These are phyloP conservation scores for Discostella stelligera DNA, from an alignment of 352 stramenopile genomes.

Conservation along the genomic window DNA sequence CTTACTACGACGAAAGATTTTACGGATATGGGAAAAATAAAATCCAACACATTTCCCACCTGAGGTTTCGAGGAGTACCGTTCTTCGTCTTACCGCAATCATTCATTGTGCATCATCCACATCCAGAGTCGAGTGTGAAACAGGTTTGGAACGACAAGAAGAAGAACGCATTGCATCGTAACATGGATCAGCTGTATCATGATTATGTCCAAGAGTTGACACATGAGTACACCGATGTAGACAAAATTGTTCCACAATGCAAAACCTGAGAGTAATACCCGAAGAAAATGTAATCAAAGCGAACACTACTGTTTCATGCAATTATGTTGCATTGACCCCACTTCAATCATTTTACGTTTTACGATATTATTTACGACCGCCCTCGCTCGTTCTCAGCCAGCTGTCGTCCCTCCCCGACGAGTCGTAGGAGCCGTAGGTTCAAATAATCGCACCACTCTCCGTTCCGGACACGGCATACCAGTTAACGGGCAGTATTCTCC, in stretches of 20 bases:
- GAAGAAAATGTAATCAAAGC: not conserved
- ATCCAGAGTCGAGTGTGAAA: constrained; percentile 80
- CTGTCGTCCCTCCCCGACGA: not conserved
- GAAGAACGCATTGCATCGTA: constrained; percentile 56
- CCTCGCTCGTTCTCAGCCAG: not conserved
- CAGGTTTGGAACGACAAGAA: constrained; percentile 67
- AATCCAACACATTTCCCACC: constrained; percentile 82
- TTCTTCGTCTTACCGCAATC: constrained; percentile 78
- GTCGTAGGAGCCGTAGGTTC: constrained; percentile 41
- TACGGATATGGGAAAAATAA: constrained; percentile 86
- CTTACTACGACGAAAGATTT: constrained; percentile 84
- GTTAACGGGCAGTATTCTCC: constrained; percentile 60
- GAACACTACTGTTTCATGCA: not conserved
- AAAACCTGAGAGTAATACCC: not conserved
- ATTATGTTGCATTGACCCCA: not conserved
- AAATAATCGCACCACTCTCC: constrained; percentile 59
- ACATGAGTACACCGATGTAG: constrained; percentile 38
- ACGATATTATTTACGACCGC: not conserved
- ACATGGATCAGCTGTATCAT: constrained; percentile 75
- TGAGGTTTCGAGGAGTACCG: constrained; percentile 69
- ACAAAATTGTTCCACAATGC: constrained; percentile 32
- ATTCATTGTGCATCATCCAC: constrained; percentile 83
- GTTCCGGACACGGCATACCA: constrained; percentile 57
- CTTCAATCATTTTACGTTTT: not conserved
- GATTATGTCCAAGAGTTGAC: constrained; percentile 65